Evolutionary conservation across 768 basidiomycete genomes (phyloP), one percentile per base, ranked within the genome.

Genomic region (Sarcomyxa edulis): DNA sequence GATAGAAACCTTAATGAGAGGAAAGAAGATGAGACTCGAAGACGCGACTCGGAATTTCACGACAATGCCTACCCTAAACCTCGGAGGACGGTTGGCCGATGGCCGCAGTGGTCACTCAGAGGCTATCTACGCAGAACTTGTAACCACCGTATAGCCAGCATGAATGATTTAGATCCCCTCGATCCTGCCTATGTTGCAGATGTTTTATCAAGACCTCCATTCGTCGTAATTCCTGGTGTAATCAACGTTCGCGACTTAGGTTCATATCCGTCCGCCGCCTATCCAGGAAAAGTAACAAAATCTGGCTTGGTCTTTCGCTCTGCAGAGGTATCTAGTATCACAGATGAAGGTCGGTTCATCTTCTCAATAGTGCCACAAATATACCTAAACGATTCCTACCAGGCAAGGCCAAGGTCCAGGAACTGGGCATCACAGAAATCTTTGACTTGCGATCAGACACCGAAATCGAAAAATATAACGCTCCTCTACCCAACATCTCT

Each of bases 391-490:
- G 35, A 9, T 28, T 3, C 25, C 5, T 15, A 29, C 8, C 45
- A 87, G 86, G 87, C 35, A 74, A 73, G 51, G 58, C 55, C 11
- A 69, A 71, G 44, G 58, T 90, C 40, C 71, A 55, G 42, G 62
- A 70, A 8, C 69, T 90, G 11, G 82, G 82, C 4, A 70, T 91
- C 40, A 65, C 73, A 5, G 77, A 68, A 46, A 68, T 87, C 40
- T 89, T 81, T 53, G 88, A 90, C 63, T 65, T 90, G 28, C 73
- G 88, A 49, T 88, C 86, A 6, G 82, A 87, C 52, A 79, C 76
- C 4, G 88, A 91, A 62, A 84, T 87, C 48, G 63, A 61, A 48
- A 86, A 85, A 58, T 90, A 84, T 59, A 71, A 77, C 37, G 56
- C 75, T 4, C 82, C 83, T 8, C 61, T 73, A 36, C 85, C 85